Evolutionary conservation across 2,329 filamentous ascomycete species (phyloP), one percentile per base, ranked within the genome.

Genomic region (Immersiporthe knoxdaviesiana): DNA sequence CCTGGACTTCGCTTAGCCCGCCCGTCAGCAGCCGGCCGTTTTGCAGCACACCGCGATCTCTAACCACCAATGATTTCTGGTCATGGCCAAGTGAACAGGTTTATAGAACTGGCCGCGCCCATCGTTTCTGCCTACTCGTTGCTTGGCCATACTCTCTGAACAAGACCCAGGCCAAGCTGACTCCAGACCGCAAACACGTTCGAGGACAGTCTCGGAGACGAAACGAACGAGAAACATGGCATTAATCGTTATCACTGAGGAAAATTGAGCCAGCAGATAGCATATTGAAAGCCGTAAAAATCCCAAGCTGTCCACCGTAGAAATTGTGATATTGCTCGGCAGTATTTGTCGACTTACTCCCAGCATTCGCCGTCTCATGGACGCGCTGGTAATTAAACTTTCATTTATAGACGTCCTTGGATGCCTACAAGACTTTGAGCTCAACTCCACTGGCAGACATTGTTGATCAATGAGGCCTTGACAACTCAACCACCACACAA

Each of bases 171-270:
- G 14, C 56, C 27, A 35, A 18, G 56, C 56, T 59, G 56, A 59
- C 56, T 59, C 21, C 11, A 24, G 56, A 37, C 56, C 30, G 30
- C 21, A 10, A 21, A n/a, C 56, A 59, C 11, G 56, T 59, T 59
- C 56, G 56, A 59, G 56, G 30, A 21, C 32, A 3, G 56, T 59
- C 30, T 59, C 56, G 56, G 56, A 58, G 27, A 56, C 24, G 27
- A 56, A 56, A 56, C 52, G 16, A 35, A n/a, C n/a, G n/a, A n/a
- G n/a, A n/a, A n/a, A n/a, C n/a, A n/a, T n/a, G n/a, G n/a, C n/a
- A n/a, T n/a, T n/a, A n/a, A n/a, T n/a, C n/a, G n/a, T n/a, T n/a
- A n/a, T n/a, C n/a, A n/a, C n/a, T n/a, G n/a, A 39, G 11, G 6
- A 12, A 18, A 24, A n/a, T n/a, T 10, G 7, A 56, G 11, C 1